Conservation (phyloP, 2,329 filamentous ascomycete genomes). For the Colletotrichum lentis region DNA sequence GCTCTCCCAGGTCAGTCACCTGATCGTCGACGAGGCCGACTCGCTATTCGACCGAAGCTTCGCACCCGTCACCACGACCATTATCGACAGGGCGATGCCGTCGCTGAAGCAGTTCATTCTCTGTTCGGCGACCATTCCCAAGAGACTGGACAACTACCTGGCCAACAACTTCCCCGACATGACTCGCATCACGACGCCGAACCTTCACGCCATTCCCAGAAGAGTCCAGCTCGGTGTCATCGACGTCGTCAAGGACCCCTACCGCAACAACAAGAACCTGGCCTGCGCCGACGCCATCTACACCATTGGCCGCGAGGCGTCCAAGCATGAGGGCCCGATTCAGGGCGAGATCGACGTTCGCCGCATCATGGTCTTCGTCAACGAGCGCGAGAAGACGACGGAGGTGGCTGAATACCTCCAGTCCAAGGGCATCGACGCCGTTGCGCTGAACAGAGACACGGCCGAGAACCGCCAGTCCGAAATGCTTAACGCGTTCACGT, state of each 20-base stretch:
- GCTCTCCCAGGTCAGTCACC: conserved; percentile 86
- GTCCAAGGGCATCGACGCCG: conserved; percentile 87
- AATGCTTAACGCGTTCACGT: conserved; percentile 78
- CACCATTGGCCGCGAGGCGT: conserved; percentile 82
- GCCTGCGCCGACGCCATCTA: conserved; percentile 96
- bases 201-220: conserved; percentile 93
- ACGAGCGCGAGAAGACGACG: conserved; percentile 88
- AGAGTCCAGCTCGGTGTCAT: conserved; percentile 93
- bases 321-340: conserved; percentile 63
- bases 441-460: conserved; percentile 85
- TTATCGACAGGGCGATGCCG: conserved; percentile 82
- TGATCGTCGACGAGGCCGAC: conserved; percentile 95
- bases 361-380: conserved; percentile 93
- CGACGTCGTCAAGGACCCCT: conserved; percentile 90
- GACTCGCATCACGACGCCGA: conserved; percentile 87
- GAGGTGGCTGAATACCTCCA: conserved; percentile 81
- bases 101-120: conserved; percentile 87
- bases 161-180: conserved; percentile 83
- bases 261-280: conserved; percentile 89
- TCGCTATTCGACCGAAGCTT: conserved; percentile 95
- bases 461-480: conserved; percentile 79
- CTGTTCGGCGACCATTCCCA: conserved; percentile 95
- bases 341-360: conserved; percentile 73
- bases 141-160: conserved; percentile 86
- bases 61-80: conserved; percentile 78